Evolutionary conservation across 2,329 filamentous ascomycete species (phyloP), one percentile per base, ranked within the genome.

Genomic region (Penicillium sp.): DNA sequence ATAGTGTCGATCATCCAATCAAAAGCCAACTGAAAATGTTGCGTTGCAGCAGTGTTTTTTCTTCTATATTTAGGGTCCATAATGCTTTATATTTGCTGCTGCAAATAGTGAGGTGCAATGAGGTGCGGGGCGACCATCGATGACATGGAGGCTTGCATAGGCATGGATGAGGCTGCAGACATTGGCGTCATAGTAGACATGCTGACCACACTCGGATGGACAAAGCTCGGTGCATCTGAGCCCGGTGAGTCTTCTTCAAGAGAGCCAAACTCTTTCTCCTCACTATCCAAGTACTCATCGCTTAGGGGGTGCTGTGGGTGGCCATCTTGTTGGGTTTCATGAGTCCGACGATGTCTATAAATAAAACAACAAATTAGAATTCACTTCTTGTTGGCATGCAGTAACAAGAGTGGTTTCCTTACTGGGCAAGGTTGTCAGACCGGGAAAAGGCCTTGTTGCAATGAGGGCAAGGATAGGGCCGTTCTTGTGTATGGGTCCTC

Each of bases 401-500:
- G 18, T 21, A 8, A 23, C 1, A 7, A 30, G 18, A 56, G 55
- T n/a, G 38, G 45, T 16, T 45, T 16, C 74, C 82, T 75, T 91
- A 96, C 89, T 99, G 94, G 74, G 94, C 94, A 77, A 99, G 88
- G 75, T 99, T 99, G 80, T 99, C 94, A 69, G 93, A 97, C 77
- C 94, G 84, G 59, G 94, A 97, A 76, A 99, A 99, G 64, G 93
- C 93, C 82, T 97, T 97, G 83, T 90, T 96, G 85, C 94, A 99
- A 75, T 96, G 88, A 66, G 90, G 89, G 84, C 94, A 99, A 71
- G 95, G 88, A 77, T 99, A 99, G 66, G 94, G 94, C 78, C 93
- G 90, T 81, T 99, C 94, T 82, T 99, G 94, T 56, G 94, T 99
- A 82, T 99, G 94, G 69, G 94, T 99, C 78, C 94, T 90, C 75